Base-by-base conservation (phyloP, 371 early-diverging fungal species). In the Rhizopus stolonifer region DNA sequence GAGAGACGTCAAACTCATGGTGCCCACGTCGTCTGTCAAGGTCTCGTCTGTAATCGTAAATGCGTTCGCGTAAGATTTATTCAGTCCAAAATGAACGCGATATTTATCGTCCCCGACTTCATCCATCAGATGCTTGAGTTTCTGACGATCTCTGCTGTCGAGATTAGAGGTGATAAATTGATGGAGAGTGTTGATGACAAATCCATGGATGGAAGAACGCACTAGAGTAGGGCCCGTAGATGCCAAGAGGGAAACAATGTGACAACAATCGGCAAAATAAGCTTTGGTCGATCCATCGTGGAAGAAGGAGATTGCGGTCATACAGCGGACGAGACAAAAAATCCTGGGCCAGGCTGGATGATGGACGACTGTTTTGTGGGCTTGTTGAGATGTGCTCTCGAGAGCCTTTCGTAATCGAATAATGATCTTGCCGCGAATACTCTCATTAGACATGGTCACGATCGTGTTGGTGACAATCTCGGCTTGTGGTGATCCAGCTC, bases 261-360 rank as follows among this genome's bases (percentile, higher is more conserved):
- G 90, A 43, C 89, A 87, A 6, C 94, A 58, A 48, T 96, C 95
- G 3, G 94, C 87, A 21, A 92, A 72, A 65, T 84, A 90, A 46
- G 84, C 80, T 43, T 82, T 83, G 11, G 86, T 85, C 42, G 84
- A 67, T 19, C 80, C 65, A 13, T 76, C 71, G 49, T 88, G 85
- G 54, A 90, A 87, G 68, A 95, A 95, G 9, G 91, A 90, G 32
- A 92, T 66, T 72, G 91, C 90, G 52, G 93, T 69, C 33, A 89
- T 76, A 65, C 92, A 86, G 13, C 95, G 83, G 31, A 90, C 71
- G 33, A 94, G 72, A n/a, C 90, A 89, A 0, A 87, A 85, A 49
- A 95, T 91, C 61, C 93, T 90, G 8, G 75, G 72, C 94, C 93
- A 95, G 22, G 86, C 75, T 33, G 83, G 71, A 58, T 93, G 94